Evolutionary conservation across 257 asterid genomes (phyloP).

Genomic region (Sherardia arvensis): DNA sequence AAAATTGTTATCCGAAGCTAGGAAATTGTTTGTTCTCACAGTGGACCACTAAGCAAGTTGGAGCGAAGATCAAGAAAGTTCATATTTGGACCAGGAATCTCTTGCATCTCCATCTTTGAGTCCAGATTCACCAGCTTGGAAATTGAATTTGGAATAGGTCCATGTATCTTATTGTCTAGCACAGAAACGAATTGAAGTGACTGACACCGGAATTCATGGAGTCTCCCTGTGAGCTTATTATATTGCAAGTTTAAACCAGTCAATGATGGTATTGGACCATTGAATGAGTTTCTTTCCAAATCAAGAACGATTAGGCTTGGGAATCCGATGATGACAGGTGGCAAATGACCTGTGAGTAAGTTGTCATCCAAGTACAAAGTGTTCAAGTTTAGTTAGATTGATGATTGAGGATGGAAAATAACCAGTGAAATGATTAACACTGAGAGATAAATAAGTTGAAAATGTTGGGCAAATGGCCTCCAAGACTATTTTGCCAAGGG

Average conservation of each 20-base stretch:
- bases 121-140: conserved; percentile 15
- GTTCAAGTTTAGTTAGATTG: conserved; percentile 10
- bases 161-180: conserved; percentile 10
- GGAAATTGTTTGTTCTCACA: not conserved
- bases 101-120: too few species aligned
- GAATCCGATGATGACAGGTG: conserved; percentile 5
- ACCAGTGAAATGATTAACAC: conserved; percentile 6
- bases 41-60: conserved; percentile 3
- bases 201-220: conserved; percentile 14
- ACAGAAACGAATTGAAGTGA: not conserved
- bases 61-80: conserved; percentile 6
- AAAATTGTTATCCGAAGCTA: conserved; percentile 11
- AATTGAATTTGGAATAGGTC: conserved; percentile 17
- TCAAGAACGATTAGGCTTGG: conserved; percentile 2
- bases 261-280: conserved; percentile 15
- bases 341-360: conserved; percentile 13
- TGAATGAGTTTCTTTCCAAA: conserved; percentile 9
- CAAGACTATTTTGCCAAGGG: conserved; percentile 3
- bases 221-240: conserved; percentile 12
- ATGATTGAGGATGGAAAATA: conserved; percentile 8
- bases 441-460: not conserved
- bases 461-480: conserved; percentile 12
- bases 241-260: not conserved
- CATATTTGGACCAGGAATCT: not conserved
- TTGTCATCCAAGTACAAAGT: conserved; percentile 7